Evolutionary conservation across 176 grass and related monocot genomes (phyloP).

Genomic region (Bonia amplexicaulis): DNA sequence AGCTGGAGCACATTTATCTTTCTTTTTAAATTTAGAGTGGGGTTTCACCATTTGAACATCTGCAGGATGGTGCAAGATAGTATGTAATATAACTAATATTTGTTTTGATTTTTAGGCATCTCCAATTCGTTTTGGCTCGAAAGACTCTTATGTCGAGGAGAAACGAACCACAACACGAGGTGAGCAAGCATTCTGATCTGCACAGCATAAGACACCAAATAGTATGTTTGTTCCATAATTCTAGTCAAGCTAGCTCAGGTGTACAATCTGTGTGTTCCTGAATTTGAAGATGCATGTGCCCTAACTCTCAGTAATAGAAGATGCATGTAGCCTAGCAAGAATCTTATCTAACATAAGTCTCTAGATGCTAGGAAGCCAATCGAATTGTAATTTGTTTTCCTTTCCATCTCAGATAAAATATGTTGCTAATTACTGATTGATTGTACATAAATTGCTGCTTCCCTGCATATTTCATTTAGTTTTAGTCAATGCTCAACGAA

Average conservation of each 20-base stretch:
- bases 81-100: background rate
- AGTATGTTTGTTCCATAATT: background rate
- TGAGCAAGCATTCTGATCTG: conserved; percentile 14
- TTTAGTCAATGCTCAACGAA: background rate
- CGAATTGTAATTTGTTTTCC: background rate
- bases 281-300: background rate
- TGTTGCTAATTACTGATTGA: background rate
- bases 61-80: background rate
- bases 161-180: conserved; percentile 68
- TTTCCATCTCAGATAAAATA: background rate
- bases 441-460: background rate
- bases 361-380: background rate
- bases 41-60: background rate
- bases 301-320: background rate
- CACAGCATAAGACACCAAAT: background rate
- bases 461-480: background rate
- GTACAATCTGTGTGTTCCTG: background rate
- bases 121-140: conserved; percentile 34
- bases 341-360: background rate
- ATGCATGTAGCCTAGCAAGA: background rate
- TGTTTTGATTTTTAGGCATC: conserved; percentile 37
- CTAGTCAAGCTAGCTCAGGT: background rate
- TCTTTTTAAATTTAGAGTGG: background rate
- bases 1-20: background rate
- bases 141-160: conserved; percentile 50